A percentile compares a stretch with the other conserved stretches of the same genome.
These are phyloP conservation scores for Thuja plicata DNA, from an alignment of 83 land plant genomes.

Conservation along the genomic window DNA sequence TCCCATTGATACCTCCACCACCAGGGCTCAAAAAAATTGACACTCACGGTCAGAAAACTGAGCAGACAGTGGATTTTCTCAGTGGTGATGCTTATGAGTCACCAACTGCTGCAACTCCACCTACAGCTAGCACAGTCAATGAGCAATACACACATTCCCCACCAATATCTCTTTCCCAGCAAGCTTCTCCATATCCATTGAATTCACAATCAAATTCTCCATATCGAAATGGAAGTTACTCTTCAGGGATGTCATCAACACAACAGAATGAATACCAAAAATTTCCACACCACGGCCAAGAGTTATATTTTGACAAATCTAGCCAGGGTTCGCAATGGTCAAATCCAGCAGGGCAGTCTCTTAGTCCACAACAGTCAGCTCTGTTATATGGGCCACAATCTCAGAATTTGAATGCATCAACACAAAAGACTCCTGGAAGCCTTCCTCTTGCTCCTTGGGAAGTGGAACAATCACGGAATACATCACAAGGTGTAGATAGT, in stretches of 20 bases:
- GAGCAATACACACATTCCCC: neutral
- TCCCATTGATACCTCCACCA: slow-evolving; percentile 28
- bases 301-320: neutral
- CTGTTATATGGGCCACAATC: neutral
- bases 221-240: slow-evolving; percentile 2
- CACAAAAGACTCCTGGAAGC: slow-evolving; percentile 16
- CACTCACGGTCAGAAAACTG: neutral
- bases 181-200: slow-evolving; percentile 1
- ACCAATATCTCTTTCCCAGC: neutral
- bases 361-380: neutral
- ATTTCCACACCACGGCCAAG: neutral
- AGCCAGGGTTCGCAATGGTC: slow-evolving; percentile 1
- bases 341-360: slow-evolving; percentile 1
- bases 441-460: slow-evolving; percentile 41
- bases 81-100: slow-evolving; percentile 52
- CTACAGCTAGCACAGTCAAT: slow-evolving; percentile 4
- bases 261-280: slow-evolving; percentile 9
- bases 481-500: neutral
- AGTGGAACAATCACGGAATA: slow-evolving; percentile 7
- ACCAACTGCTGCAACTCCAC: slow-evolving; percentile 10
- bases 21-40: slow-evolving; percentile 19
- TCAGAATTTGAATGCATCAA: neutral
- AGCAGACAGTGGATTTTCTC: slow-evolving; percentile 18
- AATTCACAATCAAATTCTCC: slow-evolving; percentile 5
- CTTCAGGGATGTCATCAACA: neutral